Evolutionary conservation across 2,329 filamentous ascomycete species (phyloP).

Genomic region (Lecanicillium sp.): DNA sequence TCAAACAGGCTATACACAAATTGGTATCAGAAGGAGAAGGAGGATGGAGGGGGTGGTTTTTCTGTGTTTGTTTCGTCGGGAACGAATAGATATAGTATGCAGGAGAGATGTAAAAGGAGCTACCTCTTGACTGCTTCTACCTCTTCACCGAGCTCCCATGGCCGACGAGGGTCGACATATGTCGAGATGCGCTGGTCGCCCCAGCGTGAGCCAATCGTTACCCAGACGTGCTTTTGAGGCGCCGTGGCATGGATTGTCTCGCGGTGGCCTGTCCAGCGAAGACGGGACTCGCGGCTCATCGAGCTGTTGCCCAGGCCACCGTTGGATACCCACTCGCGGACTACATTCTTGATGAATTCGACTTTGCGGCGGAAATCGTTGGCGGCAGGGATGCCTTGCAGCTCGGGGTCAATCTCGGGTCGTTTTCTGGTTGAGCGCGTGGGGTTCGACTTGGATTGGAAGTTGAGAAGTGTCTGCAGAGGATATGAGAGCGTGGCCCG

Average conservation of each 20-base stretch:
- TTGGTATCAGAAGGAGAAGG: too few species aligned
- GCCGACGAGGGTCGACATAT: slow-evolving; percentile 45
- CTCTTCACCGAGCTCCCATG: slow-evolving; percentile 45
- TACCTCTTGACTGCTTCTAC: slow-evolving; percentile 30
- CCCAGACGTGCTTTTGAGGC: slow-evolving; percentile 59
- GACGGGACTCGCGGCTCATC: slow-evolving; percentile 44
- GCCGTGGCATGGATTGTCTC: slow-evolving; percentile 43
- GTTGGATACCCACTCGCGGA: slow-evolving; percentile 63
- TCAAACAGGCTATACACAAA: too few species aligned
- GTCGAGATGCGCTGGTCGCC: slow-evolving; percentile 49
- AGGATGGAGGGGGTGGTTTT: too few species aligned
- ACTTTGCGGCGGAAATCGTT: slow-evolving; percentile 70
- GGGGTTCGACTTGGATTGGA: slow-evolving; percentile 38
- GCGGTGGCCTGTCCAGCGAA: slow-evolving; percentile 51
- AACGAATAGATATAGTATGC: too few species aligned
- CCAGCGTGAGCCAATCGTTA: slow-evolving; percentile 55
- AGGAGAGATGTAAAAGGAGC: too few species aligned
- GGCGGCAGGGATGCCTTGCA: slow-evolving; percentile 57
- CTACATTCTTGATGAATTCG: slow-evolving; percentile 59
- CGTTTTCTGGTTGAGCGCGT: slow-evolving; percentile 40
- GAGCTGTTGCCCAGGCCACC: slow-evolving; percentile 62
- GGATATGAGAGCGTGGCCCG: slow-evolving; percentile 65
- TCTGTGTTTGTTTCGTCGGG: too few species aligned
- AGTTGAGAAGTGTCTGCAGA: slow-evolving; percentile 66
- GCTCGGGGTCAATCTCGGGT: slow-evolving; percentile 51